phyloP scores from a whole-genome alignment of 805 yeast species.

The Saturnispora sekii region DNA sequence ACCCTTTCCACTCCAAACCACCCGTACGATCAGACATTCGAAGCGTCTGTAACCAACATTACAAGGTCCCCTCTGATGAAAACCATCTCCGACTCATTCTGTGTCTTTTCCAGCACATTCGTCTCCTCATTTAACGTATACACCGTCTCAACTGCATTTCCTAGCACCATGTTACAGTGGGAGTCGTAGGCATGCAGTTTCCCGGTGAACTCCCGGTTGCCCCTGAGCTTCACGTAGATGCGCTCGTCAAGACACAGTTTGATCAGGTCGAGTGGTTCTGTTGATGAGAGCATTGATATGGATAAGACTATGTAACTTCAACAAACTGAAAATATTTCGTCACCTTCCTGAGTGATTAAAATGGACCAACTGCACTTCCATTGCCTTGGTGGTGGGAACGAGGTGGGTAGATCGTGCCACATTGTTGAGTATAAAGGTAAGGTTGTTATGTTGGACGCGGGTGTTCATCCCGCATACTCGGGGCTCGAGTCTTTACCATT shows the following conservation, averaged over 20 bases:
- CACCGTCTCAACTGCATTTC: slow-evolving; percentile 84
- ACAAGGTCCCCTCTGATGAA: slow-evolving; percentile 98
- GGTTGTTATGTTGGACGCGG: slow-evolving; percentile 95
- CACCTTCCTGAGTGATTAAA: neutral
- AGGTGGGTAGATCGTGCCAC: slow-evolving; percentile 96
- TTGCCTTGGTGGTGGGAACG: slow-evolving; percentile 96
- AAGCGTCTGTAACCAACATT: slow-evolving; percentile 50
- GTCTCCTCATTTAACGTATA: slow-evolving; percentile 46
- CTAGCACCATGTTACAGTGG: slow-evolving; percentile 91
- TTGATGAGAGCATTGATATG: slow-evolving; percentile 14
- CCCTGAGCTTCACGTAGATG: slow-evolving; percentile 83
- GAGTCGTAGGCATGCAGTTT: slow-evolving; percentile 89
- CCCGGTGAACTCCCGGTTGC: slow-evolving; percentile 88
- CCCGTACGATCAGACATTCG: slow-evolving; percentile 15
- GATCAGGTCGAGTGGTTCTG: slow-evolving; percentile 87
- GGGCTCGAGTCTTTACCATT: slow-evolving; percentile 91
- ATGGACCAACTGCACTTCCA: slow-evolving; percentile 47
- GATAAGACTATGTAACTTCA: neutral
- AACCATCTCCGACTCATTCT: slow-evolving; percentile 72
- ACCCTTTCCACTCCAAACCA: too few relatives aligned
- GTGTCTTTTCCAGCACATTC: slow-evolving; percentile 32
- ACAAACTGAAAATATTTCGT: too few relatives aligned
- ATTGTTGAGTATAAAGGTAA: slow-evolving; percentile 87
- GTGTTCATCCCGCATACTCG: slow-evolving; percentile 90
- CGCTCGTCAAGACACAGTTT: slow-evolving; percentile 79